phyloP scores from a whole-genome alignment of 176 grass and related monocot genomes.

The Phoenix roebelenii region DNA sequence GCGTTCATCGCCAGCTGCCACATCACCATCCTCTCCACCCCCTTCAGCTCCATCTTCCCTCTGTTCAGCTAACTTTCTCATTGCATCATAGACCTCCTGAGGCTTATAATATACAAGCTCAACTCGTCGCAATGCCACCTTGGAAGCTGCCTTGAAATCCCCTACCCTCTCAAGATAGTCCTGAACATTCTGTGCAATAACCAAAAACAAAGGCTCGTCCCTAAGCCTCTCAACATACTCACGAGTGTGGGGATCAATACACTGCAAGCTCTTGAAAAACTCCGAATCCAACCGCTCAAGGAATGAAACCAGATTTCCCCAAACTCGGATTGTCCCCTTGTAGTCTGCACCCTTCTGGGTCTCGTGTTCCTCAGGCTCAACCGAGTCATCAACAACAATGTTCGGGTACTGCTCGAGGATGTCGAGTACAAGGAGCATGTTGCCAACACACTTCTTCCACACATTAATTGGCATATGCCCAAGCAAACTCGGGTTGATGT shows the following conservation, averaged over 20 bases:
- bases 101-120: slow-evolving; percentile 94
- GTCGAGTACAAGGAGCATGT: slow-evolving; percentile 85
- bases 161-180: slow-evolving; percentile 66
- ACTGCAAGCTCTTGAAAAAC: slow-evolving; percentile 84
- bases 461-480: slow-evolving; percentile 88
- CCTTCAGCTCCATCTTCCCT: slow-evolving; percentile 31
- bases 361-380: slow-evolving; percentile 70
- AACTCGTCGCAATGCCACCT: slow-evolving; percentile 68
- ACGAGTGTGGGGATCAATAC: slow-evolving; percentile 72
- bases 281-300: slow-evolving; percentile 85
- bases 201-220: slow-evolving; percentile 84
- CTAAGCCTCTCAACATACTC: slow-evolving; percentile 92
- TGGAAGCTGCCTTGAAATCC: slow-evolving; percentile 69
- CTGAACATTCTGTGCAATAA: slow-evolving; percentile 89
- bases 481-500: slow-evolving; percentile 90
- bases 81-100: slow-evolving; percentile 94
- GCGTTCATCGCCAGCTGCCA: slow-evolving; percentile 15
- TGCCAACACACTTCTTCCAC: slow-evolving; percentile 89
- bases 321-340: slow-evolving; percentile 56
- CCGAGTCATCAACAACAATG: slow-evolving; percentile 69
- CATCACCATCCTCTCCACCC: slow-evolving; percentile 32
- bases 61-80: slow-evolving; percentile 70
- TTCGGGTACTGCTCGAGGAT: slow-evolving; percentile 86
- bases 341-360: slow-evolving; percentile 71
- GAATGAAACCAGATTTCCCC: slow-evolving; percentile 79